Base-by-base conservation (phyloP, 768 basidiomycete species). In the Pleurotus tuoliensis region DNA sequence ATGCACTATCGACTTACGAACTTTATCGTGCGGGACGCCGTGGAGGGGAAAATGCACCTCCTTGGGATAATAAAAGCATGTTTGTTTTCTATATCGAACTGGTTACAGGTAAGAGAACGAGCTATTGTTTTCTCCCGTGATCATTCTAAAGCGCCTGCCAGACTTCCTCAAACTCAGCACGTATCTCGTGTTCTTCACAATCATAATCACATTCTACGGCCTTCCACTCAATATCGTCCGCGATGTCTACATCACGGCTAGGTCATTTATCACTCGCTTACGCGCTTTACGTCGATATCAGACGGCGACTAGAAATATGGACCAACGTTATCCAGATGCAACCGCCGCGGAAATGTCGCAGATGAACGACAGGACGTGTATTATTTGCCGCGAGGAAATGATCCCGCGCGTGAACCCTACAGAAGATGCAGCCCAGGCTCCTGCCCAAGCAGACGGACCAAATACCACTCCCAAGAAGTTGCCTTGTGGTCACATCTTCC, bases 61-160 rank as follows among this genome's bases (percentile, higher is more conserved):
- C 88, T 47, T 98, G 97, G 97, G 95, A 99, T 70, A 89, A 94
- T 66, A 98, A 98, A 78, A 94, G 92, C 75, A 95, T 98, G 87
- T 95, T 86, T 79, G 77, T 90, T 7, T 98, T 97, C 75, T 98
- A 98, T 67, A 85, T 98, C 56, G 97, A 98, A 66, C 73, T 98
- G 52, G 77, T 80, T 24, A 95, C 94, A 41, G 94, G 96, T 95
- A 61, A 22, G 41, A 22, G n/a, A 47, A 84, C 20, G 22, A 12
- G 25, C 37, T 38, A 41, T 8, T 18, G 8, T 15, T 9, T 71
- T 16, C 49, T 53, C 37, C 55, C 47, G 34, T 43, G 44, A 27
- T 47, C 53, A 54, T 34, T 50, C 53, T 50, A 22, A 9, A 30
- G 58, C 47, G 58, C 46, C 44, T 61, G 50, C 34, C 58, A 98